Conservation (phyloP, 345 rosid genomes). For the Aurinia saxatilis region DNA sequence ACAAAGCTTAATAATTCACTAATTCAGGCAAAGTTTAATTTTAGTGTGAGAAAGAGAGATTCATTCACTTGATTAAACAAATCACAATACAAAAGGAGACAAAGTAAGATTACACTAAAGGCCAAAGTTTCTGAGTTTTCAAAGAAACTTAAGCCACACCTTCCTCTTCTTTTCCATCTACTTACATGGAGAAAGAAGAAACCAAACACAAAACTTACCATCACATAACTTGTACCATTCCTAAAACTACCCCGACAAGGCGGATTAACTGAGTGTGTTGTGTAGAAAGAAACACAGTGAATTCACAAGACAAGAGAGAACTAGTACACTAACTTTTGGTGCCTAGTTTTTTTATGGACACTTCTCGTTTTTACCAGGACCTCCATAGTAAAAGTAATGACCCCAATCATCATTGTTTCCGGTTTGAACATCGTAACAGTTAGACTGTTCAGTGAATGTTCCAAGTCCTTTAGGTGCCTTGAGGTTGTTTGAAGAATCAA, state of each 20-base stretch:
- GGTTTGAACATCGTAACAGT: constrained; percentile 86
- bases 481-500: constrained; percentile 83
- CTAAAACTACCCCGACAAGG: constrained; percentile 23
- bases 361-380: constrained; percentile 81
- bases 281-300: constrained; percentile 16
- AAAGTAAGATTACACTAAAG: constrained; percentile 14
- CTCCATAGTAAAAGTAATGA: constrained; percentile 93
- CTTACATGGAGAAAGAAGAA: constrained; percentile 22
- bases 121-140: constrained; percentile 19
- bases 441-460: constrained; percentile 89
- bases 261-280: constrained; percentile 10
- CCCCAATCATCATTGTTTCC: constrained; percentile 96
- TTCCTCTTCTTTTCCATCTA: constrained; percentile 21
- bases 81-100: constrained; percentile 19
- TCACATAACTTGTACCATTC: constrained; percentile 18
- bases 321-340: not conserved
- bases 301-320: constrained; percentile 23
- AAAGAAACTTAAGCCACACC: constrained; percentile 24
- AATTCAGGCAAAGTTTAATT: not conserved
- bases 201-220: constrained; percentile 13
- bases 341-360: constrained; percentile 41
- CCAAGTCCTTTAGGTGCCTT: constrained; percentile 84
- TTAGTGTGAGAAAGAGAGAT: constrained; percentile 14
- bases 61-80: constrained; percentile 22
- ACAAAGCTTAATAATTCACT: not conserved